Conservation (phyloP, 441 rosid genomes). For the Gossypium gossypioides region DNA sequence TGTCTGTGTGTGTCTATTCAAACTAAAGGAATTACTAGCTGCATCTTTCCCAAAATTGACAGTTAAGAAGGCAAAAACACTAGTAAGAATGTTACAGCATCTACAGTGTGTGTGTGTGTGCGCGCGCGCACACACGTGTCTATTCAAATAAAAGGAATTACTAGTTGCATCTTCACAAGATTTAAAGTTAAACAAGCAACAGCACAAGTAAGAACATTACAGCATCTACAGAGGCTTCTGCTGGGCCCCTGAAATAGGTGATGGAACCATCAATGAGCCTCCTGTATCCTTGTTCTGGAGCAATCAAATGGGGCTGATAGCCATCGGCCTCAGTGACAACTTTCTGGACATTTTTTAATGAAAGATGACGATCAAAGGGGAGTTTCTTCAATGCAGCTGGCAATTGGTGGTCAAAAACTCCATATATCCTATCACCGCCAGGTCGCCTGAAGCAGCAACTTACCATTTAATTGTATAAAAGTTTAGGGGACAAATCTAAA, state of each 20-base stretch:
- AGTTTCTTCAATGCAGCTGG: constrained; percentile 97
- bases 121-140: no score
- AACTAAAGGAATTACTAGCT: neutral
- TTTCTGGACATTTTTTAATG: constrained; percentile 82
- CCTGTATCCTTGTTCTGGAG: constrained; percentile 98
- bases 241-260: constrained; percentile 92
- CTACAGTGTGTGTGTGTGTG: constrained; percentile 32
- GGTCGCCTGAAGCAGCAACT: constrained; percentile 62
- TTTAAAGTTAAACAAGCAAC: constrained; percentile 1
- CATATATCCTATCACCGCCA: constrained; percentile 92
- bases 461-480: neutral
- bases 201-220: constrained; percentile 38
- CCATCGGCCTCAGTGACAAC: constrained; percentile 98
- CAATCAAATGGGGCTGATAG: constrained; percentile 98
- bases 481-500: constrained; percentile 2
- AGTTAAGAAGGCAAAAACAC: constrained; percentile 2
- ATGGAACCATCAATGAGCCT: constrained; percentile 95
- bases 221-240: constrained; percentile 97
- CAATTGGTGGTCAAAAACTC: constrained; percentile 89
- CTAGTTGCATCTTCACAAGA: neutral
- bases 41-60: neutral
- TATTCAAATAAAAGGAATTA: neutral
- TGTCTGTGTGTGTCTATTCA: neutral
- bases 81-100: constrained; percentile 57
- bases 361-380: constrained; percentile 91